Percentiles rank a stretch among this genome's conserved stretches.
Evolutionary conservation across 371 early-diverging fungal species (phyloP).

Genomic region (Mucor sp.): DNA sequence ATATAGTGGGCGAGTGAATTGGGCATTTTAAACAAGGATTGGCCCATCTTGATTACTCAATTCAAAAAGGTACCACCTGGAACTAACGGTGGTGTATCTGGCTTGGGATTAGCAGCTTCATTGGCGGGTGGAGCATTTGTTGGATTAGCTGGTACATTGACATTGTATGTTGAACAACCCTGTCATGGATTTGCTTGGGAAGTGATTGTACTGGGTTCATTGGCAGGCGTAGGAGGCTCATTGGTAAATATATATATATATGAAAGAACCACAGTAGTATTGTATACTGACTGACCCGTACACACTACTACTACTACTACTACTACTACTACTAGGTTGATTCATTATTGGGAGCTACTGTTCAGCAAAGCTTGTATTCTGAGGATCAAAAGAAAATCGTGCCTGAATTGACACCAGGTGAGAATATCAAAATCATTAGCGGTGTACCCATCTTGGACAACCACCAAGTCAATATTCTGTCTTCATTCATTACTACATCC

Average conservation of each 20-base stretch:
- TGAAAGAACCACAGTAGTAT: too few relatives aligned
- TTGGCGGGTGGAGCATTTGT: slow-evolving; percentile 75
- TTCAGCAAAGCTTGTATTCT: slow-evolving; percentile 71
- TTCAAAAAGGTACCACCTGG: slow-evolving; percentile 79
- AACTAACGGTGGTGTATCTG: slow-evolving; percentile 84
- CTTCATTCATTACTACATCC: slow-evolving; percentile 16
- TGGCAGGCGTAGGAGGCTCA: slow-evolving; percentile 74
- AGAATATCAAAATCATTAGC: slow-evolving; percentile 51
- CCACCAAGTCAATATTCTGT: slow-evolving; percentile 62
- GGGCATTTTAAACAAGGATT: slow-evolving; percentile 72
- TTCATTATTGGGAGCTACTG: slow-evolving; percentile 85
- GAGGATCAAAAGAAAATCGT: slow-evolving; percentile 62
- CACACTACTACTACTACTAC: too few relatives aligned
- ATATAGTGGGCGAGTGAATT: slow-evolving; percentile 85
- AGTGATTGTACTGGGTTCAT: slow-evolving; percentile 52
- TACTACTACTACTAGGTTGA: slow-evolving; percentile 78
- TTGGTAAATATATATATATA: too few relatives aligned
- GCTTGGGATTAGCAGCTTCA: slow-evolving; percentile 67
- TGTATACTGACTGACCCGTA: too few relatives aligned
- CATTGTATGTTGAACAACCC: slow-evolving; percentile 48
- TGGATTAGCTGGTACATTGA: slow-evolving; percentile 65
- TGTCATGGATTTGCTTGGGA: slow-evolving; percentile 43
- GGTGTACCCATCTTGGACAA: slow-evolving; percentile 78
- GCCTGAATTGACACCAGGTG: slow-evolving; percentile 36
- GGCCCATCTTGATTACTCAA: slow-evolving; percentile 80